These are phyloP conservation scores for Penicillium sp. DNA, from an alignment of 2,329 filamentous ascomycete genomes.

Conservation along the genomic window DNA sequence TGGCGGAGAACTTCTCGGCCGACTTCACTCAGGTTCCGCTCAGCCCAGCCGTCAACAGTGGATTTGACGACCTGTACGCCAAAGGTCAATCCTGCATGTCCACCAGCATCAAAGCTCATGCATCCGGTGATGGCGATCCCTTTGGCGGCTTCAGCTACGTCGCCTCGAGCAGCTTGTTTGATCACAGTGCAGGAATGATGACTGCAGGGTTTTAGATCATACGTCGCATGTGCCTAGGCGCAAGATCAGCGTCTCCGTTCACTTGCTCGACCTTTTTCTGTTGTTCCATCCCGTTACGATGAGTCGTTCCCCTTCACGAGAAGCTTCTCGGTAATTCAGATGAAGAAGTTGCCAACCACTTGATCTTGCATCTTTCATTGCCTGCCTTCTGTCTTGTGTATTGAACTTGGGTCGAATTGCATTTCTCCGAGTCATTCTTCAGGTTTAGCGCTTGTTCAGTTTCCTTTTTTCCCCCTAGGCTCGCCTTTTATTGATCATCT, in stretches of 20 bases:
- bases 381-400: not conserved
- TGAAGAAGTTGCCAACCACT: not conserved
- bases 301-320: too few relatives aligned
- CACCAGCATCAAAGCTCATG: conserved; percentile 12
- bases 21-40: conserved; percentile 85
- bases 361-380: not conserved
- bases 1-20: conserved; percentile 92
- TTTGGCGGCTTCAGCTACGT: conserved; percentile 48
- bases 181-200: conserved; percentile 32
- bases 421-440: not conserved
- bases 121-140: conserved; percentile 31
- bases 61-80: conserved; percentile 25
- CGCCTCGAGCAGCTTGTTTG: conserved; percentile 43
- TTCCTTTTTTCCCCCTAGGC: too few relatives aligned
- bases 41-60: conserved; percentile 57
- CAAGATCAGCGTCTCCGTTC: too few relatives aligned
- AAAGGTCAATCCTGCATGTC: conserved; percentile 10
- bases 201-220: conserved; percentile 16
- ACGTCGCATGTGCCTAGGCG: too few relatives aligned
- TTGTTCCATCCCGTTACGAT: too few relatives aligned
- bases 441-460: not conserved
- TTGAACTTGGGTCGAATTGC: not conserved
- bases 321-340: too few relatives aligned
- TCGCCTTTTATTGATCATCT: not conserved
- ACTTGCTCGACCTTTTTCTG: too few relatives aligned